Conservation (phyloP, 2,329 filamentous ascomycete genomes). For the Colletotrichum sp. region DNA sequence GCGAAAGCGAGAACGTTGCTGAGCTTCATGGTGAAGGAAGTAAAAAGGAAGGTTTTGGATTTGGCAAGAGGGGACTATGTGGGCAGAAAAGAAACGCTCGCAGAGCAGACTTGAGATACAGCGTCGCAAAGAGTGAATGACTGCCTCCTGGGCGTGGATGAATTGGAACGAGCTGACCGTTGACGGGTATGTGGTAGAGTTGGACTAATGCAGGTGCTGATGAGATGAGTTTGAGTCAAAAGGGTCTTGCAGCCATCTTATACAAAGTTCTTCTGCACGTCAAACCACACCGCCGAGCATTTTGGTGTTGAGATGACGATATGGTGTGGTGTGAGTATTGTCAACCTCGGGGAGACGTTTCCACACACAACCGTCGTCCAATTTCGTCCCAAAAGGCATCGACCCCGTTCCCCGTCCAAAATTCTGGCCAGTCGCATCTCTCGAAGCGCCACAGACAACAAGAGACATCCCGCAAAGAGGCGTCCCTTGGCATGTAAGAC, state of each 20-base stretch:
- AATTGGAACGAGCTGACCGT: not conserved
- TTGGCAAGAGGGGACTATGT: not conserved
- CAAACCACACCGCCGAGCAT: not conserved
- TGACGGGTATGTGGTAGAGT: not conserved
- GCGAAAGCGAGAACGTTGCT: conserved; percentile 14
- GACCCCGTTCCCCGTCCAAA: not conserved
- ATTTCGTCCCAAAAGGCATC: not conserved
- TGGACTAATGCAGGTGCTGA: not conserved
- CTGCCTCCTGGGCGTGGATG: conserved; percentile 17
- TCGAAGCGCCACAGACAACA: not conserved
- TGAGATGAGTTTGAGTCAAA: not conserved
- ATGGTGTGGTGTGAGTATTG: not conserved
- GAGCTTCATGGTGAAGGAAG: conserved; percentile 20
- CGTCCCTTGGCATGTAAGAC: conserved; percentile 4
- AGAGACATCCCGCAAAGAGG: not conserved
- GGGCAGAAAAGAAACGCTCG: not conserved
- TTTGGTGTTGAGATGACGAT: conserved; percentile 2
- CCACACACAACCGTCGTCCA: not conserved
- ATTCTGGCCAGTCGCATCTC: conserved; percentile 10
- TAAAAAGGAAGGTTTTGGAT: not conserved
- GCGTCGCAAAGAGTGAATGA: conserved; percentile 2
- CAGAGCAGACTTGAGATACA: not conserved
- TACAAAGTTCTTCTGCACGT: conserved; percentile 2
- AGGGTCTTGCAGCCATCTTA: conserved; percentile 3
- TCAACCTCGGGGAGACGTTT: conserved; percentile 4